Base-by-base conservation (phyloP, 225 moss, liverwort and hornwort species). In the Antitrichia curtipendula region DNA sequence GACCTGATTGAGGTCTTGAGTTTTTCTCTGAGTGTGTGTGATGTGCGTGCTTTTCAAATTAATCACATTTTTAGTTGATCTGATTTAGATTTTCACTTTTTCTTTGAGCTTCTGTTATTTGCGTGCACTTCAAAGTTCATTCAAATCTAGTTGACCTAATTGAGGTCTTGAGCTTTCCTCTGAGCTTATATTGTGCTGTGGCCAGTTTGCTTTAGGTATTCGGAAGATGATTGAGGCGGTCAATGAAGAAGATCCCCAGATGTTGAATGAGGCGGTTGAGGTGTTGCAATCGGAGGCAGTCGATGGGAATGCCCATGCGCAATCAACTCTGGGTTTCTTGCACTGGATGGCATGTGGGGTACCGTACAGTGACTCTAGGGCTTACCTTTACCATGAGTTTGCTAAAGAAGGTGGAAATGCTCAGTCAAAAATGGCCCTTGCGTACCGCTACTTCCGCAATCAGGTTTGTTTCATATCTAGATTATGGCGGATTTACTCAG, bases 391-490 rank as follows among this genome's bases (percentile, higher is more conserved):
- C 78, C 98, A 98, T 87, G 90, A 96, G 45, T 98, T 98, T 63
- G 98, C 95, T 58, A 95, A 94, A 76, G 96, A 96, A 90, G 96
- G 96, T 57, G 98, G 96, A 41, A 96, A 95, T 84, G 93, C 95
- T 77, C 98, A 98, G 84, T 98, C 98, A 12, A 98, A 98, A 84
- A 96, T 98, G 98, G 96, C 96, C 49, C 90, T 96, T 90, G 98
- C 98, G 41, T 98, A 98, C 86, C 95, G 93, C 88, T 94, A 96
- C 92, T 94, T 85, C 69, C 93, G 98, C 71, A 96, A 96, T 78
- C 94, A 98, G 96, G 98, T 87, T 80, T 84, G 80, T 68, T 75
- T 82, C 40, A 17, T 47, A 49, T 81, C 69, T 62, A 68, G 71
- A 82, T 63, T 84, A 52, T 45, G 81, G 49, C 28, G 25, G 49